These are phyloP conservation scores for Yarrowia bubula DNA, from an alignment of 805 yeast genomes.

Conservation along the genomic window DNA sequence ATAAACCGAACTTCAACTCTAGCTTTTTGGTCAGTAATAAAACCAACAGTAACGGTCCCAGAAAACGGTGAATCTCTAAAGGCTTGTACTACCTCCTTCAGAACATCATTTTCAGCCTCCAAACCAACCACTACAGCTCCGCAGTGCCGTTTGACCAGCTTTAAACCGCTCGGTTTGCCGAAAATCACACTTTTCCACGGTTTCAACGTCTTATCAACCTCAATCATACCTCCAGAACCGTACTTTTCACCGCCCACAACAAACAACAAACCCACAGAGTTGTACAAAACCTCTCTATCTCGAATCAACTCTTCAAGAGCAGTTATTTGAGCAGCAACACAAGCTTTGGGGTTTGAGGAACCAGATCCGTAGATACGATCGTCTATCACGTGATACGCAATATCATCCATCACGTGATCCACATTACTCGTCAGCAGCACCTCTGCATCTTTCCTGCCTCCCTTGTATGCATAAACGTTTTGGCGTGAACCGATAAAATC, in stretches of 20 bases:
- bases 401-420: background rate
- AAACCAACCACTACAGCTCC: background rate
- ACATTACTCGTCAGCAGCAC: background rate
- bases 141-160: background rate
- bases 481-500: background rate
- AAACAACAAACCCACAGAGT: background rate
- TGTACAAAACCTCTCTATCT: background rate
- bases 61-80: background rate
- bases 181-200: slow-evolving; percentile 1
- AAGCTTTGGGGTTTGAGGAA: background rate
- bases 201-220: background rate
- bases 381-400: background rate
- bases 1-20: background rate
- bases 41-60: background rate
- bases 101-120: background rate
- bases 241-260: background rate
- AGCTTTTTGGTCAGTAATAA: background rate
- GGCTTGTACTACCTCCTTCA: background rate
- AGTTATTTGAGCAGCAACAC: background rate
- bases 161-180: background rate
- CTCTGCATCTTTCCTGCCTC: background rate
- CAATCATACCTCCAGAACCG: slow-evolving; percentile 1
- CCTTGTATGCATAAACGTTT: background rate
- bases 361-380: background rate
- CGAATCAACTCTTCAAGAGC: background rate